Conservation (phyloP, 1,139 yeast genomes). For the Pichia sp. region DNA sequence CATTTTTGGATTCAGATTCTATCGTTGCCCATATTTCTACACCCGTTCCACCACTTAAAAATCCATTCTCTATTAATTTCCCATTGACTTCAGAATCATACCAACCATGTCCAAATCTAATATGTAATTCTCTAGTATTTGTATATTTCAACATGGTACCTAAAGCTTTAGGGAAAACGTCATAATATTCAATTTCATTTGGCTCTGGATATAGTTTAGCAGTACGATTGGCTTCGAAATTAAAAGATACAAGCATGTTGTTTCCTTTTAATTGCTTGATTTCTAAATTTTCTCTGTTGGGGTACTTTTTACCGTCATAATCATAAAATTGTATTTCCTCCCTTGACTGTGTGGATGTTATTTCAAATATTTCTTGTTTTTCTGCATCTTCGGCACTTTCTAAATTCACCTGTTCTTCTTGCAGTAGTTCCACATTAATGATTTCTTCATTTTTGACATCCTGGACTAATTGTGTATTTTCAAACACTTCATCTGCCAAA, state of each 20-base stretch:
- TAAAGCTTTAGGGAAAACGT: conserved; percentile 71
- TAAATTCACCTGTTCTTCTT: too few relatives aligned
- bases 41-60: conserved; percentile 84
- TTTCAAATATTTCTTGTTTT: background rate
- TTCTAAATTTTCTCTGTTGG: conserved; percentile 53
- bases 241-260: conserved; percentile 59
- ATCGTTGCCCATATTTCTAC: conserved; percentile 88
- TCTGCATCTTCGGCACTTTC: too few relatives aligned
- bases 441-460: too few relatives aligned
- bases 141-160: conserved; percentile 71
- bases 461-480: too few relatives aligned
- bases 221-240: conserved; percentile 57
- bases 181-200: conserved; percentile 45
- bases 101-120: conserved; percentile 90
- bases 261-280: conserved; percentile 69
- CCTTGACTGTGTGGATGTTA: too few relatives aligned
- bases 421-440: too few relatives aligned
- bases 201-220: conserved; percentile 28
- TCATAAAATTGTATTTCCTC: conserved; percentile 7
- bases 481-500: background rate
- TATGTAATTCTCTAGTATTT: conserved; percentile 66
- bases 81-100: conserved; percentile 95
- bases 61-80: conserved; percentile 64
- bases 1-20: conserved; percentile 51
- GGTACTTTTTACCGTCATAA: conserved; percentile 23